These are phyloP conservation scores for Nidularia pulvinata DNA, from an alignment of 768 basidiomycete species.

Conservation along the genomic window DNA sequence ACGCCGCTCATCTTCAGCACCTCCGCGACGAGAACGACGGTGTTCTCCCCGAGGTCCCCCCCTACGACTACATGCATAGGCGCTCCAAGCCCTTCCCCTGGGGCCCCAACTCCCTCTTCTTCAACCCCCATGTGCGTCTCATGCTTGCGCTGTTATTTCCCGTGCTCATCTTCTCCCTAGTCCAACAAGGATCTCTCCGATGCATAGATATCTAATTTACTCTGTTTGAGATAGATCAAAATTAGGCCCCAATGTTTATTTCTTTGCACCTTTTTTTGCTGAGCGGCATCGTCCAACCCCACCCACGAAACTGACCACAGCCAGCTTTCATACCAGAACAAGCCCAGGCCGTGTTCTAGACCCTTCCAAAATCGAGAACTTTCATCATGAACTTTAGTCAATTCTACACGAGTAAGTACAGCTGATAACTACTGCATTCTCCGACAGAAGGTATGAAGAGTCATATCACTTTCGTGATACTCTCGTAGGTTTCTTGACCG, in stretches of 20 bases:
- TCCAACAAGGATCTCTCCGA: conserved; percentile 67
- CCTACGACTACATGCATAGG: conserved; percentile 79
- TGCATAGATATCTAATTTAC: conserved; percentile 7
- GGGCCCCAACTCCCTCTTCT: conserved; percentile 85
- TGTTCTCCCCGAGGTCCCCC: conserved; percentile 65
- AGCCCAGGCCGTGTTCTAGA: too few species aligned
- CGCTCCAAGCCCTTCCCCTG: conserved; percentile 83
- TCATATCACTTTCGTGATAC: too few species aligned
- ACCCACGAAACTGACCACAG: too few species aligned
- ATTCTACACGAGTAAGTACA: too few species aligned
- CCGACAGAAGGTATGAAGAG: too few species aligned
- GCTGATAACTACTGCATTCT: too few species aligned
- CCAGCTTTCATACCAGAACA: too few species aligned
- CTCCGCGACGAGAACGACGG: conserved; percentile 74
- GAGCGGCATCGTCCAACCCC: too few species aligned
- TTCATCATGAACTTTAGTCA: too few species aligned
- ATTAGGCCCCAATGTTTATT: neutral
- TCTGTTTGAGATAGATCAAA: neutral
- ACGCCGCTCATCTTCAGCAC: conserved; percentile 71
- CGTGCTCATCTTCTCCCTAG: conserved; percentile 32
- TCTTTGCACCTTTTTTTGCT: too few species aligned
- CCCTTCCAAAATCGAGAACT: too few species aligned
- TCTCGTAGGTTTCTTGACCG: too few species aligned
- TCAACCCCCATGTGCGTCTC: conserved; percentile 63
- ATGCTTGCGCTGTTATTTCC: conserved; percentile 1